Evolutionary conservation across 176 grass and related monocot genomes (phyloP), one percentile per base, ranked within the genome.

Genomic region (Cenchrus fungigraminus): DNA sequence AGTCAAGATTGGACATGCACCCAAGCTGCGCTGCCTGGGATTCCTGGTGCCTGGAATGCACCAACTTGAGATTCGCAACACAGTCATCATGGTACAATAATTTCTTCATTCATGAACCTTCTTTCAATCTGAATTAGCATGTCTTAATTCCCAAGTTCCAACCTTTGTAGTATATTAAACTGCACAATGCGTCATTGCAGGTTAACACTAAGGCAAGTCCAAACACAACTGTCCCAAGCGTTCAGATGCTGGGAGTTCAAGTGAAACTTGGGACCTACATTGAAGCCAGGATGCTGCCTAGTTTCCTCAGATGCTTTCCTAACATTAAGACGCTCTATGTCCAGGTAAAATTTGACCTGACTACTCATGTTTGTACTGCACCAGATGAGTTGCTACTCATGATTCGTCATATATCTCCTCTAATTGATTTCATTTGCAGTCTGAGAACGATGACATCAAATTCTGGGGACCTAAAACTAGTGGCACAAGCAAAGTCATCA

Each of bases 1-100:
- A 12, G 22, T 83, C 54, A 83, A 83, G 80, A 73, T 83, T 67
- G 16, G 32, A 1, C 50, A 60, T 54, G 54, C 80, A 2, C 67
- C 66, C 0, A 73, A 83, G 68, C 53, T 83, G 53, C 32, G 20
- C 9, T 11, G 28, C 19, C n/a, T 73, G 6, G 80, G 80, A 45
- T 83, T 71, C 55, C 8, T 83, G 32, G 40, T 44, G 42, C 80
- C 68, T 29, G 14, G 52, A 40, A 22, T 73, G 51, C 54, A 62
- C 53, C 14, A 53, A 47, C 12, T 83, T 34, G 51, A 83, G 54
- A 59, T 83, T 46, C 68, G 80, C 4, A 71, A 42, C 66, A 72
- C 40, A 8, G 7, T 49, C 56, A 72, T 83, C 68, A 47, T 57
- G 80, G 47, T 50, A 11, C 2, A 40, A 40, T 40, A 4, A 40